phyloP scores from a whole-genome alignment of 179 eudicot species.

The Heliamphora pulchella region DNA sequence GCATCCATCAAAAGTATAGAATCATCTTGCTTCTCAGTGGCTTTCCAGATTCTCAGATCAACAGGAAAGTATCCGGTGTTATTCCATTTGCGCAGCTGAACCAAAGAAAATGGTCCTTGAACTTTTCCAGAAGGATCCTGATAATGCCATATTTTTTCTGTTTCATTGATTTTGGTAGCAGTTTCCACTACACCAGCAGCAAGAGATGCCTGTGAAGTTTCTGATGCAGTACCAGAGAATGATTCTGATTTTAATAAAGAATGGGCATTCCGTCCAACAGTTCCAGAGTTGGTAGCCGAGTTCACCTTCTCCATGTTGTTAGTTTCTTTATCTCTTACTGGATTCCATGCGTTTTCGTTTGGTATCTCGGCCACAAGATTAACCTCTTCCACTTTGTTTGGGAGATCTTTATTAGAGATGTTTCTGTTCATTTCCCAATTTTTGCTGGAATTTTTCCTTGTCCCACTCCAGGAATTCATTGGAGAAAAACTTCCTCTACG shows the following conservation, averaged over 20 bases:
- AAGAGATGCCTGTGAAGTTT: constrained; percentile 29
- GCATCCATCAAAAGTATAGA: constrained; percentile 69
- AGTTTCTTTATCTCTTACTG: constrained; percentile 35
- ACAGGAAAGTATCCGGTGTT: constrained; percentile 82
- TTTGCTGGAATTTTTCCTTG: constrained; percentile 40
- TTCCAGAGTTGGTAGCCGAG: constrained; percentile 26
- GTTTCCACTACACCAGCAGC: constrained; percentile 29
- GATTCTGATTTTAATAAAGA: constrained; percentile 30
- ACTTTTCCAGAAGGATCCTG: constrained; percentile 80
- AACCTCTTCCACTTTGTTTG: constrained; percentile 42
- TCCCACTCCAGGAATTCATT: constrained; percentile 57
- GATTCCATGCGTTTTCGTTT: constrained; percentile 43
- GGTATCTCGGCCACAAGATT: constrained; percentile 24
- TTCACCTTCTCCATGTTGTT: constrained; percentile 39
- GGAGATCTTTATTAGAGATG: constrained; percentile 37
- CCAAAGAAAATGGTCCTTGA: constrained; percentile 93
- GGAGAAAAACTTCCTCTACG: constrained; percentile 45
- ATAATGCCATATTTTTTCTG: constrained; percentile 85
- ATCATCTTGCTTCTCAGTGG: constrained; percentile 46
- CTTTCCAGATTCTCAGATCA: constrained; percentile 68
- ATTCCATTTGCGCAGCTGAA: constrained; percentile 91
- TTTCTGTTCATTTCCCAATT: constrained; percentile 47
- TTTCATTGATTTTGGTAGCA: constrained; percentile 44
- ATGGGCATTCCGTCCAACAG: constrained; percentile 26
- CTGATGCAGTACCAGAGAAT: constrained; percentile 31